Base-by-base conservation (phyloP, 305 asterid genomes). In the Fraxinus nigra region DNA sequence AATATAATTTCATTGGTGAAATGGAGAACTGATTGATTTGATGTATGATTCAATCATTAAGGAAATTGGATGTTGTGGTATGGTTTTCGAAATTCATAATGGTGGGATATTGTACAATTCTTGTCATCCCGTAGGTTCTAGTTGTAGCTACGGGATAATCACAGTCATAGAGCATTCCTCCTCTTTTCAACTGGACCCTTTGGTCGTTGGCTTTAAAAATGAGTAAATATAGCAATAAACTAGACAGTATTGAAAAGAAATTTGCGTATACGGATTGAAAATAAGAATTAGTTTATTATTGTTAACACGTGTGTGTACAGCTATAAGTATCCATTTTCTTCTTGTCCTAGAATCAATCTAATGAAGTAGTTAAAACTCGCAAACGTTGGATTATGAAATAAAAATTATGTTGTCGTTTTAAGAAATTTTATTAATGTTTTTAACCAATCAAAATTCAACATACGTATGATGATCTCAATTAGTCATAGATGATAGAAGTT, bases 381-480 rank as follows among this genome's bases (percentile, higher is more conserved):
- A 6, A 24, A 24, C 11, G 69, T 59, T 59, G 2, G 26, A 26
- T 56, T n/a, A 56, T 56, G 32, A 59, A 59, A 59, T 7, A 9
- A 59, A 59, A 59, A 59, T 8, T 59, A 61, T 61, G 70, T 61
- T 0, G 70, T 61, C 32, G 2, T 26, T 48, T 26, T 9, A 65
- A 63, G 35, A 30, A 16, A 14, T 30, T 69, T 69, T 14, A 69
- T 28, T 69, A 69, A 14, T 28, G 20, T 32, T 30, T 13, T 30
- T 5, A 11, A 30, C 75, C 11, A 30, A 69, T 69, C 40, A 32
- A 30, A 14, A 4, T 14, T 24, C 37, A 20, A 67, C 38, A 67
- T 67, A 28, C 74, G 74, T 67, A 67, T 28, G 22, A 32, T 69
- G 34, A 30, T 69, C 81, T 78, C 81, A 63, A 78, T 65, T 46